Base-by-base conservation (phyloP, 2,329 filamentous ascomycete species). In the Phyllosticta paracitricarpa region DNA sequence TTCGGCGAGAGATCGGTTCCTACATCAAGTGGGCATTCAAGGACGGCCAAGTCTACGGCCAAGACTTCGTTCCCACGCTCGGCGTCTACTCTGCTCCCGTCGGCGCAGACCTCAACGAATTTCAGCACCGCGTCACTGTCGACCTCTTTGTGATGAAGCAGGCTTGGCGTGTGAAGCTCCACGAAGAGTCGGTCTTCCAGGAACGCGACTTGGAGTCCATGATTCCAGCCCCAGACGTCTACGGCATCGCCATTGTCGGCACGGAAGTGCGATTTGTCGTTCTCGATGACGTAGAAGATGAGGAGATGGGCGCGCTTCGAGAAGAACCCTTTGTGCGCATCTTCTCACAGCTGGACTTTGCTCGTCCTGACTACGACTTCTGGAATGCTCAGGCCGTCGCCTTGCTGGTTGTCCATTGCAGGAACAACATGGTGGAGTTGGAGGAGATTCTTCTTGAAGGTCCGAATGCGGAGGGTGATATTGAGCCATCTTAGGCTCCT, bases 341-440 rank as follows among this genome's bases (percentile, higher is more conserved):
- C 10, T 77, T 85, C 57, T 78, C 76, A 4, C 77, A 79, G 58
- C 81, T 84, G 64, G 79, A 85, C 66, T 78, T 84, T 61, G 75
- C 75, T 3, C 76, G 82, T 53, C 68, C 71, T 8, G 77, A 77
- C 1, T 80, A 81, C 63, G 83, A 85, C 67, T 82, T 85, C 1
- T 86, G 83, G 83, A 84, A 84, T 66, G 76, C 79, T 4, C 72
- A 85, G 3, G 81, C 82, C 0, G 65, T 85, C 57, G 81, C 82
- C 0, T 82, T 85, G 62, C 72, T 82, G 5, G 73, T 82, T 10
- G 76, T 82, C 63, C 79, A 82, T 67, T 77, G 79, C 59, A 76
- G 82, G 4, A 79, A 80, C 62, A 75, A 77, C 35, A 76, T 82
- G 75, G 64, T 77, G 58, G 70, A 76, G 60, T 70, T 82, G 24